Evolutionary conservation across 805 yeast species (phyloP), one percentile per base, ranked within the genome.

Genomic region (Starmerella scarabaei): DNA sequence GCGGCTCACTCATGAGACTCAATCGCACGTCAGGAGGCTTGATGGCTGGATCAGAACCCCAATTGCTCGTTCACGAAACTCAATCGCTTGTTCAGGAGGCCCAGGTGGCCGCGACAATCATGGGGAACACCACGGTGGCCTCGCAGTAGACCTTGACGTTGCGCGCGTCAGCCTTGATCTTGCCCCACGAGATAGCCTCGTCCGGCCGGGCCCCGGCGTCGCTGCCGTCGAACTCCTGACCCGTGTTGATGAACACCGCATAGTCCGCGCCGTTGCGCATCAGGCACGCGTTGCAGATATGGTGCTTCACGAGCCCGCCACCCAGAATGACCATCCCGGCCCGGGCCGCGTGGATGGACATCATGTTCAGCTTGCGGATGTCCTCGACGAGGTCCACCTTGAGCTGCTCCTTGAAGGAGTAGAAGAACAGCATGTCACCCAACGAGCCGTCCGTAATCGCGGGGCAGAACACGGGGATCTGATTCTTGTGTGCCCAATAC

Each of bases 171-270:
- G 94, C 80, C 65, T 84, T 86, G 63, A 91, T 91, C 62, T 91
- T 91, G 49, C 99, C 99, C 99, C 99, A 91, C 30, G 94, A 80
- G 38, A 91, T 80, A 21, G 98, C 98, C 65, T 91, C 99, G 60
- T 91, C 98, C 1, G 97, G 97, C 59, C 98, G 75, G 5, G 98
- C 98, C 49, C 98, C 98, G 9, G 98, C 97, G 61, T 91, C 98
- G 19, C 95, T 83, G 35, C 98, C 98, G 58, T 91, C 99, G 54
- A 85, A 91, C 60, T 91, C 99, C 64, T 91, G 97, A 35, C 95
- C 98, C 14, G 99, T 91, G 63, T 91, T 91, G 59, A 91, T 88
- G 63, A 74, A 91, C 16, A 91, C 95, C 5, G 98, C 97, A 58
- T 78, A 84, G 60, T 91, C 99, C 18, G 99, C 98, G 55, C 99